These are phyloP conservation scores for Peribolospora baueri DNA, from an alignment of 768 basidiomycete genomes.

Conservation along the genomic window DNA sequence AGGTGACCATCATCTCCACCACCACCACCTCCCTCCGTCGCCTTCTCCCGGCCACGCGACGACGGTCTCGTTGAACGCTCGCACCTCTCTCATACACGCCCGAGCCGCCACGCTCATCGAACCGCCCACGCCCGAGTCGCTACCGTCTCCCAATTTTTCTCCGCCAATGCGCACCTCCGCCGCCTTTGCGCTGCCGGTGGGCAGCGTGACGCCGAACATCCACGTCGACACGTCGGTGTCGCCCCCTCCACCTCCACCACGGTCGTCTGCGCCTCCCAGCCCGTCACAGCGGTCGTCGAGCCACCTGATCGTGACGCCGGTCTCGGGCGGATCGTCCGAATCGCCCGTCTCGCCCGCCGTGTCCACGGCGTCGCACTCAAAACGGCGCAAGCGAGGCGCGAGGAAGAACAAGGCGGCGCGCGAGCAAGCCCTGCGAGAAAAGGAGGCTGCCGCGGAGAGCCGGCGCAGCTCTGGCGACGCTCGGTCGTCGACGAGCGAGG, in stretches of 20 bases:
- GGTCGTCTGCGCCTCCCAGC: background rate
- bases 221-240: too few relatives aligned
- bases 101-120: too few relatives aligned
- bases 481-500: too few relatives aligned
- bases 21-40: background rate
- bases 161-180: too few relatives aligned
- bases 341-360: background rate
- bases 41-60: too few relatives aligned
- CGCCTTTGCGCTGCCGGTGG: too few relatives aligned
- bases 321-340: slow-evolving; percentile 8
- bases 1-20: background rate
- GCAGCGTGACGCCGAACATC: too few relatives aligned
- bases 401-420: slow-evolving; percentile 8
- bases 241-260: background rate
- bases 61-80: too few relatives aligned
- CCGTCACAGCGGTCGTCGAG: background rate
- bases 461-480: too few relatives aligned
- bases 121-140: too few relatives aligned
- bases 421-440: slow-evolving; percentile 1
- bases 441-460: background rate
- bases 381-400: slow-evolving; percentile 8
- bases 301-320: background rate
- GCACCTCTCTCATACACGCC: too few relatives aligned
- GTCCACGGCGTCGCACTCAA: background rate
- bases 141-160: too few relatives aligned